Evolutionary conservation across 768 basidiomycete genomes (phyloP), one percentile per base, ranked within the genome.

Genomic region (Amanita rubescens): DNA sequence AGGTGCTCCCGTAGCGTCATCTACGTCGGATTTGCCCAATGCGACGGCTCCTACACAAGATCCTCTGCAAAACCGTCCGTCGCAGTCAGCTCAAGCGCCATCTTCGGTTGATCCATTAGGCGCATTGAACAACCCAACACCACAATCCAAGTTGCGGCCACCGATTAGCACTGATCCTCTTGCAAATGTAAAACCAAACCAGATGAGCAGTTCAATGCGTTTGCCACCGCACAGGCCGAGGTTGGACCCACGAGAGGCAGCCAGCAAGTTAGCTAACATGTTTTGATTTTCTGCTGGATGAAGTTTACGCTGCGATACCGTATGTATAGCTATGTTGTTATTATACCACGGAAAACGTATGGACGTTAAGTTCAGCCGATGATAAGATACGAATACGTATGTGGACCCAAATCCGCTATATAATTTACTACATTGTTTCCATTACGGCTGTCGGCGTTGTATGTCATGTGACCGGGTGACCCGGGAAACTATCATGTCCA

Each of bases 211-310:
- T 46, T 89, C 87, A n/a, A 69, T 93, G 65, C 81, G 85, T 17
- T 75, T 86, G 43, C 81, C 82, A 8, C 83, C 87, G 12, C 80
- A 81, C 35, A 71, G 89, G 59, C 81, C 85, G 41, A 75, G 86
- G 61, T 67, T 95, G 60, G 94, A 96, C 65, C 85, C 92, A 9
- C 75, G 85, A 62, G 85, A 90, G 62, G 90, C 90, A 12, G 91
- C 90, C 17, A 89, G 89, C 65, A 94, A 93, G 66, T 76, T 94
- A 53, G 91, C 90, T 6, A 94, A 93, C 63, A 87, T 90, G 85
- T 89, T 90, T 64, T 90, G 71, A 65, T 49, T 1, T 22, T 44
- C 24, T 8, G 12, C 43, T 30, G 27, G 27, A 30, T 30, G 27
- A 30, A 44, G 17, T 8, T 25, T 19, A 33, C 38, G 24, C 24